Evolutionary conservation across 169 alveolate genomes (phyloP), one percentile per base, ranked within the genome.

Genomic region (Theileria orientalis): DNA sequence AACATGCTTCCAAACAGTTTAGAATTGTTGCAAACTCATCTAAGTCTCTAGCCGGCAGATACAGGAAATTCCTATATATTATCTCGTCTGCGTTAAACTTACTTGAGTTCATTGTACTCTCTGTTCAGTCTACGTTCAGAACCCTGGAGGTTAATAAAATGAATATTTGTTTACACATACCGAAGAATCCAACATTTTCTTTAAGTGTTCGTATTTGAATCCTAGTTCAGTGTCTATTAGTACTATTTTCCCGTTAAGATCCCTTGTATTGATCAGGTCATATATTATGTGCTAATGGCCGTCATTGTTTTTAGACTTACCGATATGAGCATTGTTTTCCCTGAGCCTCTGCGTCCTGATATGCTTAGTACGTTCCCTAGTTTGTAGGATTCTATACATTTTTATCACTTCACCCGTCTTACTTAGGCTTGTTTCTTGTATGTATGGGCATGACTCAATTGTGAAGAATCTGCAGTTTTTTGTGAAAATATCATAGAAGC

Each of bases 321-420:
- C 74, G 61, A 32, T 35, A 64, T 32, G n/a, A 64, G 25, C 9
- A 64, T 33, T 9, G 74, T 35, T 49, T 64, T 64, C 14, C 74
- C 61, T 32, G 54, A 32, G 19, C 61, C 35, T 1, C 29, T 35
- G 21, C 33, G 68, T 2, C 74, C 74, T 0, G 74, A 42, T 23
- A 64, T 64, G 40, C 44, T 19, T 8, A 64, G 47, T 8, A 64
- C 27, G 27, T 49, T 64, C 19, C 25, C 19, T 30, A 37, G 6
- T 35, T 11, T 64, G 23, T 64, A 64, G 27, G 1, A 2, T 32
- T n/a, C 74, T 64, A 64, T 19, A 46, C 40, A 46, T 5, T 13
- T 13, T 13, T 13, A 56, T 13, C 16, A 21, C 14, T 56, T 56
- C 63, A 56, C 16, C 16, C 14, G 21, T 13, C 16, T 13, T 13